phyloP scores from a whole-genome alignment of 2,329 filamentous ascomycete genomes.

The Laburnicola sp. region DNA sequence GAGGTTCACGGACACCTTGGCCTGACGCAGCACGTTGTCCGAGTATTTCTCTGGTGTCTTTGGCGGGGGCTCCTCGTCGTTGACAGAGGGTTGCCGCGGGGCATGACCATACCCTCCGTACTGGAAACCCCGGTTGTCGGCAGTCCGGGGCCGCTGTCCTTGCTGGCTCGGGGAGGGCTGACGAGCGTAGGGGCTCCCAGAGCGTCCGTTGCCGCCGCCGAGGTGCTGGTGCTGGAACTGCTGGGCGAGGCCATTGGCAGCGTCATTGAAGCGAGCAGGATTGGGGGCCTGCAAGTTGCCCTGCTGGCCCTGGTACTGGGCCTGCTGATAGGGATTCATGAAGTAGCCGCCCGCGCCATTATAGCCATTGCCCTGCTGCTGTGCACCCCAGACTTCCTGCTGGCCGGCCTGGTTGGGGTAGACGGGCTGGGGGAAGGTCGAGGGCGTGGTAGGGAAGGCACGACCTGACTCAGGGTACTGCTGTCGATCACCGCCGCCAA shows the following conservation, averaged over 20 bases:
- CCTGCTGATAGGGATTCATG: conserved; percentile 53
- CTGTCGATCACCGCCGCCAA: conserved; percentile 44
- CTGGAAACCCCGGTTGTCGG: conserved; percentile 66
- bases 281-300: conserved; percentile 55
- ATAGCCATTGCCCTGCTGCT: conserved; percentile 50
- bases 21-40: conserved; percentile 77
- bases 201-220: conserved; percentile 65
- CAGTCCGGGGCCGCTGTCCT: conserved; percentile 72
- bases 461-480: conserved; percentile 51
- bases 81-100: conserved; percentile 59
- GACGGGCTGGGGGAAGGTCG: conserved; percentile 93
- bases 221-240: conserved; percentile 98
- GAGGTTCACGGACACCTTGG: conserved; percentile 66
- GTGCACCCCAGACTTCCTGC: conserved; percentile 62
- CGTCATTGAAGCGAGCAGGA: conserved; percentile 68
- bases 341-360: conserved; percentile 52
- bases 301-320: conserved; percentile 55
- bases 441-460: conserved; percentile 72
- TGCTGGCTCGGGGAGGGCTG: conserved; percentile 69
- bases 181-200: conserved; percentile 67
- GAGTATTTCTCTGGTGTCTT: conserved; percentile 83
- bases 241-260: conserved; percentile 87
- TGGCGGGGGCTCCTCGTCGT: conserved; percentile 72
- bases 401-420: conserved; percentile 63
- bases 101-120: conserved; percentile 67